Conservation (phyloP, 129 eudicot genomes). For the Solidago caesia region DNA sequence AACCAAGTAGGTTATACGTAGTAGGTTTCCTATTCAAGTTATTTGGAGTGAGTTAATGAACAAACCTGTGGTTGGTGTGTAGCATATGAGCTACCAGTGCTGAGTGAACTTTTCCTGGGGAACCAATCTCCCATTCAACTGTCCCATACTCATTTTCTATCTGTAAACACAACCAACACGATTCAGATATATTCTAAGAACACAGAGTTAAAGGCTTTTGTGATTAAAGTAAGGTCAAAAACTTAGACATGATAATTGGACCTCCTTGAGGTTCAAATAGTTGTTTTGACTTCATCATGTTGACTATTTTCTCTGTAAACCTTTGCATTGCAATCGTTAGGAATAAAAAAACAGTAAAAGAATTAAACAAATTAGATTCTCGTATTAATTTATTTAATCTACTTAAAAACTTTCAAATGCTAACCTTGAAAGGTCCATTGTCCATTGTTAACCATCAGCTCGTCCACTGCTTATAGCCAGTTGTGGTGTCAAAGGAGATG, state of each 20-base stretch:
- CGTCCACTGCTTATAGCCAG: constrained; percentile 59
- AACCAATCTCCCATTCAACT: constrained; percentile 81
- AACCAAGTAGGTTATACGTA: too few species aligned
- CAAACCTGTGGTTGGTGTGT: too few species aligned
- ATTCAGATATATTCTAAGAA: constrained; percentile 24
- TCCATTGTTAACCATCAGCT: constrained; percentile 80
- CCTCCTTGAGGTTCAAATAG: constrained; percentile 98
- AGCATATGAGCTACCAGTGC: constrained; percentile 79
- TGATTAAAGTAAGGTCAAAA: constrained; percentile 17
- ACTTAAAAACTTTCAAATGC: constrained; percentile 15
- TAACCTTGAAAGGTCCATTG: constrained; percentile 89
- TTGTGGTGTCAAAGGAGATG: constrained; percentile 75
- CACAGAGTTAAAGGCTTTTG: background rate
- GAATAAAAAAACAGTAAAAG: too few species aligned
- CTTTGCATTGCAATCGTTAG: too few species aligned
- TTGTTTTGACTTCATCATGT: too few species aligned
- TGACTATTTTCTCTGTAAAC: too few species aligned
- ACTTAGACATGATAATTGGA: constrained; percentile 95
- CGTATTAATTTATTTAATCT: too few species aligned
- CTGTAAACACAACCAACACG: constrained; percentile 39
- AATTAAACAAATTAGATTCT: too few species aligned
- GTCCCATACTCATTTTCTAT: constrained; percentile 92
- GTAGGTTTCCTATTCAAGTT: too few species aligned
- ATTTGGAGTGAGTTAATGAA: too few species aligned
- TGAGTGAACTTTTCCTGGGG: constrained; percentile 82